Evolutionary conservation across 2,329 filamentous ascomycete genomes (phyloP).

Genomic region (Venturia asperata): DNA sequence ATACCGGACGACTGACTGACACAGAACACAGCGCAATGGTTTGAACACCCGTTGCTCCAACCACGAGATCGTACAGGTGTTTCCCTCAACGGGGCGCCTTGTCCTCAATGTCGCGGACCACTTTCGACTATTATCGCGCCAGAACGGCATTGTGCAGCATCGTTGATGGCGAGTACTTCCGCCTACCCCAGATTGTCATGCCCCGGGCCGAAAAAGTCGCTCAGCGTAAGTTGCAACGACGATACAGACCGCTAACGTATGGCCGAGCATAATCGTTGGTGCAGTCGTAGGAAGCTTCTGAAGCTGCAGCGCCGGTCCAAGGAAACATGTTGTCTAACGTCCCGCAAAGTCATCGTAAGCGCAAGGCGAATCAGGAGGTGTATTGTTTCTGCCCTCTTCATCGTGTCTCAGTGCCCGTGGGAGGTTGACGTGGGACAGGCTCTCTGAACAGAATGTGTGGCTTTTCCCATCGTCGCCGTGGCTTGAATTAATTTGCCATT

Average conservation of each 20-base stretch:
- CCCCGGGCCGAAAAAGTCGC: neutral
- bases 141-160: neutral
- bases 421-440: neutral
- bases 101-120: neutral
- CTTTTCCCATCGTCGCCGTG: neutral
- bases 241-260: neutral
- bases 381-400: conserved; percentile 7
- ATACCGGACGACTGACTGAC: neutral
- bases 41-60: conserved; percentile 1
- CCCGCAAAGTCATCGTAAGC: neutral
- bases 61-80: conserved; percentile 6
- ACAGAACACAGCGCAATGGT: neutral
- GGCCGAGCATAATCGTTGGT: neutral
- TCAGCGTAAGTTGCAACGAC: neutral
- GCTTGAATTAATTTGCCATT: conserved; percentile 4
- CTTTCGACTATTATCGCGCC: neutral
- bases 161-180: neutral
- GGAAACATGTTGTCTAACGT: neutral
- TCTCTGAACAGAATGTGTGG: neutral
- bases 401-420: conserved; percentile 1
- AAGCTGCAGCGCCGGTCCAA: neutral
- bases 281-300: neutral
- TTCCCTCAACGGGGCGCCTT: conserved; percentile 1
- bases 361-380: conserved; percentile 1
- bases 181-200: neutral